These are phyloP conservation scores for Penicillium hordei DNA, from an alignment of 2,329 filamentous ascomycete species.

Conservation along the genomic window DNA sequence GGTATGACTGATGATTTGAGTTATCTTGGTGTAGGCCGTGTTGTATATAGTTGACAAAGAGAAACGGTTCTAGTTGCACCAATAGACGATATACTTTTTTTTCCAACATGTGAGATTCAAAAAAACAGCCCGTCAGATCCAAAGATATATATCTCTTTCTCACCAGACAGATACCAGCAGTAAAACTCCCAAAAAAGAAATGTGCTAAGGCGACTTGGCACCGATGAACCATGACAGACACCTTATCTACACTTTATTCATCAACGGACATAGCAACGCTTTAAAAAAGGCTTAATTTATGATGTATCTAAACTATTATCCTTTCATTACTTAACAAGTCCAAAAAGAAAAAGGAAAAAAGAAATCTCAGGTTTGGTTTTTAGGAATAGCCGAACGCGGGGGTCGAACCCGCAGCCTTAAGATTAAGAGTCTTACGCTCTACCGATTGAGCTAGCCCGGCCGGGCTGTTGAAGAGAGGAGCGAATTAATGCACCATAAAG, in stretches of 20 bases:
- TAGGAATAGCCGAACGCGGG: conserved; percentile 42
- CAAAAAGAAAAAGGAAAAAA: conserved; percentile 5
- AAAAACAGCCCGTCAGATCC: no score
- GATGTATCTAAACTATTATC: no score
- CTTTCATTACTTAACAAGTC: no score
- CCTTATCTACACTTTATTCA: neutral
- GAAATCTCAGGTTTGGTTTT: conserved; percentile 23
- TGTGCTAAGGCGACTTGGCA: no score
- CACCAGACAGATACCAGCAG: neutral
- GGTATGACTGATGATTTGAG: conserved; percentile 4
- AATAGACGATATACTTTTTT: neutral
- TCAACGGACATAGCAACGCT: no score
- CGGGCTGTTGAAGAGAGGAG: neutral
- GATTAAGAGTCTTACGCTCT: conserved; percentile 52
- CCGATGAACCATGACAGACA: neutral
- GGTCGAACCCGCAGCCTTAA: conserved; percentile 47
- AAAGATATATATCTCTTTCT: neutral
- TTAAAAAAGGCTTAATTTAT: no score
- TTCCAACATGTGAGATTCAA: neutral
- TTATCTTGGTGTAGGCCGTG: neutral
- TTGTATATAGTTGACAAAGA: neutral
- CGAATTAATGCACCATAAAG: neutral
- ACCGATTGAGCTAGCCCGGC: conserved; percentile 53
- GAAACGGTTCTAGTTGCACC: neutral
- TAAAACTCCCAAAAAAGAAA: no score